Evolutionary conservation across 768 basidiomycete genomes (phyloP).

Genomic region (Boletus sp.): DNA sequence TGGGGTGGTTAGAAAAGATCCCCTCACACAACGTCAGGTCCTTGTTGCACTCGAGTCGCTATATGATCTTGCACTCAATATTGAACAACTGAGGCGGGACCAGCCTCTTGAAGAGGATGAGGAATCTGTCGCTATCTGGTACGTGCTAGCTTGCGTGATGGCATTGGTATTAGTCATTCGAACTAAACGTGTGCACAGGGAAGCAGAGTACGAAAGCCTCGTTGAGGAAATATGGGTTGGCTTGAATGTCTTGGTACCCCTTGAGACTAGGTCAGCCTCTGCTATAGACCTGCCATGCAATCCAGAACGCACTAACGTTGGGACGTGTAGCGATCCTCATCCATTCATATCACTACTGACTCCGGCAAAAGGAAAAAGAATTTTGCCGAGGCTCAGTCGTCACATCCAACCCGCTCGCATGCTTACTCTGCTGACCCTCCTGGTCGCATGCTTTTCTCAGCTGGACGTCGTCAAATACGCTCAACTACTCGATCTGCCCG

Average conservation of each 20-base stretch:
- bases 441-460: conserved; percentile 93
- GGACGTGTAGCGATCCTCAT: conserved; percentile 74
- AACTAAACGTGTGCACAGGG: conserved; percentile 40
- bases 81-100: conserved; percentile 83
- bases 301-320: background rate
- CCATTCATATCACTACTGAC: conserved; percentile 92
- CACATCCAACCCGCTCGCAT: conserved; percentile 77
- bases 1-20: conserved; percentile 63
- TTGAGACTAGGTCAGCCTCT: conserved; percentile 79
- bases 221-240: conserved; percentile 78
- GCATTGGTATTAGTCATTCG: background rate
- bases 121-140: conserved; percentile 47
- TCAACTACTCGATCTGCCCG: conserved; percentile 61
- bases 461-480: conserved; percentile 87
- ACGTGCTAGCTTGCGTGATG: conserved; percentile 14
- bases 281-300: background rate
- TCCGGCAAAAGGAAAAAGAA: conserved; percentile 88
- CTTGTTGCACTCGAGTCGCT: conserved; percentile 78
- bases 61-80: conserved; percentile 79
- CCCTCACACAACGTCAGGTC: conserved; percentile 75
- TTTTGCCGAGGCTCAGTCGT: conserved; percentile 85
- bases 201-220: conserved; percentile 51
- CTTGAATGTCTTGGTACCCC: conserved; percentile 82
- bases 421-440: conserved; percentile 84
- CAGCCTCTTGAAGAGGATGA: conserved; percentile 60